Conservation (phyloP, 371 early-diverging fungal genomes). For the Mucor saturninus region DNA sequence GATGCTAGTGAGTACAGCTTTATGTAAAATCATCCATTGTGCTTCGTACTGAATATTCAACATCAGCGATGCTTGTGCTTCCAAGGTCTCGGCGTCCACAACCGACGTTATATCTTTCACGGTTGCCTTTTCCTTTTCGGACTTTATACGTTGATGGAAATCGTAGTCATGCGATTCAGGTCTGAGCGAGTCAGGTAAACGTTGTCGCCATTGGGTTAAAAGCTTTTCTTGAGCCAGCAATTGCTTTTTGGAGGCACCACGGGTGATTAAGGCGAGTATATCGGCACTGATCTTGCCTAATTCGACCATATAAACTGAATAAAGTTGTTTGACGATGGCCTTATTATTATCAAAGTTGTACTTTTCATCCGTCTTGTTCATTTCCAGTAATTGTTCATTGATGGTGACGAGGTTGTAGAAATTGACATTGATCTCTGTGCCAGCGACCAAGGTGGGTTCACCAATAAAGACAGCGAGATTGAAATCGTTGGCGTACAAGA, state of each 20-base stretch:
- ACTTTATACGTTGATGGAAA: conserved; percentile 3
- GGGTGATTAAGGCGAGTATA: conserved; percentile 6
- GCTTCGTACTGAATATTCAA: conserved; percentile 39
- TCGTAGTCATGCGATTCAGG: conserved; percentile 11
- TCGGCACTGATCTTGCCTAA: conserved; percentile 26
- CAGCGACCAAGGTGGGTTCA: conserved; percentile 23
- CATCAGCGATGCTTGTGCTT: conserved; percentile 30
- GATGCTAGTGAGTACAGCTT: conserved; percentile 24
- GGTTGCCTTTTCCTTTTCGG: background rate
- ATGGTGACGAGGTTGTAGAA: conserved; percentile 33
- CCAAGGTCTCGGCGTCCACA: conserved; percentile 20
- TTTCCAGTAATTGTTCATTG: conserved; percentile 21
- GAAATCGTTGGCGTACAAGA: conserved; percentile 36
- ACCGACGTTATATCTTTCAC: background rate
- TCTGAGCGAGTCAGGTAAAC: conserved; percentile 14
- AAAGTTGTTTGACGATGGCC: conserved; percentile 46
- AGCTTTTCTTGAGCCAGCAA: conserved; percentile 22
- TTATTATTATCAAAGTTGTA: conserved; percentile 34
- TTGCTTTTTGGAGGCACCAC: conserved; percentile 19
- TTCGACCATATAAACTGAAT: conserved; percentile 41
- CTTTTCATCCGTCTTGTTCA: background rate
- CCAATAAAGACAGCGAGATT: conserved; percentile 24
- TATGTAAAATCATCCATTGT: conserved; percentile 40
- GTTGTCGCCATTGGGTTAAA: conserved; percentile 19
- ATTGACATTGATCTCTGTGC: conserved; percentile 33